phyloP scores from a whole-genome alignment of 306 rosid genomes.

The Trifolium subterraneum region DNA sequence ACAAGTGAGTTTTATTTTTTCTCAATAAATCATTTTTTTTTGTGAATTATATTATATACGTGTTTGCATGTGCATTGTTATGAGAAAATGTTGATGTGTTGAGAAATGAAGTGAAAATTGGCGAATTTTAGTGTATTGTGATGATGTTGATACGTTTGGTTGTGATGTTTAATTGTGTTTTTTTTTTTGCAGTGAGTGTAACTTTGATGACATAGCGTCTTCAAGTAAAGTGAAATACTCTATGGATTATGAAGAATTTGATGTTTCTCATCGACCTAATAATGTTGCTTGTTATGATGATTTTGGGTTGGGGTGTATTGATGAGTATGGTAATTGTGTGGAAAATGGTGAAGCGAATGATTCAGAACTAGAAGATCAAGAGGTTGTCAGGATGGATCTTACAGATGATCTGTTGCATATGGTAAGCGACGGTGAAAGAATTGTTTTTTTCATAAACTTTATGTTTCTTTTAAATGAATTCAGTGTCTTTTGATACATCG shows the following conservation, averaged over 20 bases:
- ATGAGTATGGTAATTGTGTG: slow-evolving; percentile 49
- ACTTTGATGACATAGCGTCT: slow-evolving; percentile 49
- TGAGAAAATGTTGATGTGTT: neutral
- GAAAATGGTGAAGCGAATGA: slow-evolving; percentile 60
- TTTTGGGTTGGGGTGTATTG: slow-evolving; percentile 46
- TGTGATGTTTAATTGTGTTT: slow-evolving; percentile 30
- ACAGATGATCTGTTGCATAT: slow-evolving; percentile 95
- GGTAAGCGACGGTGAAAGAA: slow-evolving; percentile 55
- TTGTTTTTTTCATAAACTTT: neutral
- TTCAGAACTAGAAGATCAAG: slow-evolving; percentile 64
- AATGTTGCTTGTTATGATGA: slow-evolving; percentile 53
- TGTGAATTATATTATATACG: neutral
- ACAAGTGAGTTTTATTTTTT: slow-evolving; percentile 63
- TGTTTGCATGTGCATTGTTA: neutral
- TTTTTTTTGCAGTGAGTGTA: slow-evolving; percentile 63
- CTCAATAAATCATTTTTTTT: neutral
- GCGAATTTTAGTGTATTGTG: neutral
- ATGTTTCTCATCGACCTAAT: slow-evolving; percentile 47
- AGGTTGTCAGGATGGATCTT: slow-evolving; percentile 88
- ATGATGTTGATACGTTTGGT: slow-evolving; percentile 6
- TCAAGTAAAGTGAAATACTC: slow-evolving; percentile 65
- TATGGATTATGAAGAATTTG: slow-evolving; percentile 54
- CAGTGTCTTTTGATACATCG: slow-evolving; percentile 15
- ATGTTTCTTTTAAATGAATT: slow-evolving; percentile 25
- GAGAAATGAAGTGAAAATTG: slow-evolving; percentile 25